Evolutionary conservation across 805 yeast genomes (phyloP), one percentile per base, ranked within the genome.

Genomic region (Candida insectalens): DNA sequence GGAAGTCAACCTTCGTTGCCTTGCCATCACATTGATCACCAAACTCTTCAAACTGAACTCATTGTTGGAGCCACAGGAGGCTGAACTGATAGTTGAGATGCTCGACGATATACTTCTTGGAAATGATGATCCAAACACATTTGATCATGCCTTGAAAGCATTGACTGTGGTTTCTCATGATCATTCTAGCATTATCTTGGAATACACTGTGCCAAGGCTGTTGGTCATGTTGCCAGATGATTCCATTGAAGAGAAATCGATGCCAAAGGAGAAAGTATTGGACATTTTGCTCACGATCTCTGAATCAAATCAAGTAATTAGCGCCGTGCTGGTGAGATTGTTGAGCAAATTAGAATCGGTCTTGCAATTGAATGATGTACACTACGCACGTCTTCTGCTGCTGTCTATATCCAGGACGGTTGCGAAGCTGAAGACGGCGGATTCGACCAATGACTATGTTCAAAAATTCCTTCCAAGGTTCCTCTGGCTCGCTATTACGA

Each of bases 1-100:
- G 20, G 95, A 83, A 46, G 77, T 76, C 8, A 72, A 87, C 2
- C 62, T 85, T 36, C 67, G 85, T 46, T 66, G 80, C 19, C 59
- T 79, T 27, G 71, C 92, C 1, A 60, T 82, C 19, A 72, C 72
- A 35, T 83, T 81, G 29, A 63, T 85, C 33, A 65, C 75, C 1
- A 71, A 73, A 33, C 47, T 84, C 28, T 60, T 77, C 6, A 57
- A 63, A 20, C 57, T 82, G 43, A 53, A 57, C 2, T 59, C 57
- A 1, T 77, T 72, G 42, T 55, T 85, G 31, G 53, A 55, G 12
- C 41, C 46, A 3, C 70, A 71, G 34, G 29, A 23, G 10, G 15
- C 12, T 6, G 25, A 18, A 8, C 56, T 83, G 34, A 60, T 83
- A 5, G 71, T 79, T 22, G 83, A 74, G 42, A 74, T 77, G 44